Base-by-base conservation (phyloP, 2,329 filamentous ascomycete species). In the Cadophora gregata region DNA sequence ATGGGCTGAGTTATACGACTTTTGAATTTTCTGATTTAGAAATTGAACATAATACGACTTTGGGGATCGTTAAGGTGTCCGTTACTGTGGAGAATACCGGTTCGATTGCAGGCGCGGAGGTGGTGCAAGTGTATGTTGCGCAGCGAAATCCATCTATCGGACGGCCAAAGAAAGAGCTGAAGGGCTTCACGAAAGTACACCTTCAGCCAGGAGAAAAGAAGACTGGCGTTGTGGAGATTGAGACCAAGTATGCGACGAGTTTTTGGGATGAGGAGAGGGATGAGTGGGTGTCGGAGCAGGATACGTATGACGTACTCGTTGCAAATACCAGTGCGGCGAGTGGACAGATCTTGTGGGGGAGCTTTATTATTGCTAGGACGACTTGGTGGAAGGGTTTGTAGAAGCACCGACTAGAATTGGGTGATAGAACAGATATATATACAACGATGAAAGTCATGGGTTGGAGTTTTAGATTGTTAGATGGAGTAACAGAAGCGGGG, bases 1-100 rank as follows among this genome's bases (percentile, higher is more conserved):
- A 92, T 74, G 92, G 92, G 1, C 81, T 95, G 1, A 91, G 89
- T 14, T 95, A 93, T 78, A 93, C 91, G 0, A 86, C 81, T 0
- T 94, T 95, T 75, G 71, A 76, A 21, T 83, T 85, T 69, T 84
- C 81, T 1, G 79, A 84, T 47, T 79, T 89, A 16, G 75, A 77
- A 1, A 81, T 86, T 24, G 50, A 33, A 6, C 36, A 38, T 16
- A 38, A 38, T 14, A 14, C 3, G 36, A 3, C 9, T 3, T 38
- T 38, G 6, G 36, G 36, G 7, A 38, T 12, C 3, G 16, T 38
- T 14, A 38, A 38, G 16, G 36, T 38, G 8, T 38, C 36, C 16
- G 36, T 38, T 7, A 14, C 12, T 7, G 36, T 38, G 12, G 36
- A 38, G 36, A 38, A 38, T 38, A 38, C 36, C 3, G 36, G 36